Percentiles rank a stretch among this genome's conserved stretches.
Conservation (phyloP, 768 basidiomycete genomes). For the Rubroboletus pulcherrimus region DNA sequence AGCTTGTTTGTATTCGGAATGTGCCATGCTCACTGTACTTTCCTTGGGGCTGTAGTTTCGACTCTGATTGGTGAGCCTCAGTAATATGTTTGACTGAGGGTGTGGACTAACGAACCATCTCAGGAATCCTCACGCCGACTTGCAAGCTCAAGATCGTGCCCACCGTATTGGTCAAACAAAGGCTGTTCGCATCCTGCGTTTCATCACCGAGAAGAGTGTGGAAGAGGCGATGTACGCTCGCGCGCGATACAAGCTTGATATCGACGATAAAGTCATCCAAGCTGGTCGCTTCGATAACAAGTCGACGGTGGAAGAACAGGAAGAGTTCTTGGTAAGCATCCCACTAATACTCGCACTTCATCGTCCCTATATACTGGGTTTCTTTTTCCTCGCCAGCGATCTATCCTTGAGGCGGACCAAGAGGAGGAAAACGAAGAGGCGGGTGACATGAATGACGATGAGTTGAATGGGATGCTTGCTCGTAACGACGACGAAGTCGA, state of each 20-base stretch:
- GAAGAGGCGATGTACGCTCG: conserved; percentile 97
- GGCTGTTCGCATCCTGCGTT: conserved; percentile 91
- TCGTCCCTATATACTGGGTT: not conserved
- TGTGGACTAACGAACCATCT: not conserved
- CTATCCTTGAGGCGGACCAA: conserved; percentile 85
- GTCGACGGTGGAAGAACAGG: conserved; percentile 96
- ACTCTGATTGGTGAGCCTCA: conserved; percentile 60
- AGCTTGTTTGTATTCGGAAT: not conserved
- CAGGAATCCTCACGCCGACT: conserved; percentile 97
- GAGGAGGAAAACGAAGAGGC: conserved; percentile 88
- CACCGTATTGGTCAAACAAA: conserved; percentile 99
- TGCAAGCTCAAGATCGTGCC: conserved; percentile 98
- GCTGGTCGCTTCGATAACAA: conserved; percentile 99
- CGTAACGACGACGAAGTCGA: conserved; percentile 75
- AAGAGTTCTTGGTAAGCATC: conserved; percentile 77
- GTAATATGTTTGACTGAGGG: not conserved
- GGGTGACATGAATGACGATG: conserved; percentile 90
- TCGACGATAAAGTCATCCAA: conserved; percentile 99
- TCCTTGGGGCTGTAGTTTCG: conserved; percentile 48
- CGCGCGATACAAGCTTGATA: conserved; percentile 93
- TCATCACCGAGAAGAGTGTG: conserved; percentile 97
- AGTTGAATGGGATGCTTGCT: conserved; percentile 89
- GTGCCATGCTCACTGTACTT: conserved; percentile 7
- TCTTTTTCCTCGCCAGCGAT: conserved; percentile 51
- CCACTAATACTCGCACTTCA: not conserved